A percentile compares a stretch with the other conserved stretches of the same genome.
Conservation (phyloP, 2,329 filamentous ascomycete species). For the Colletotrichum sublineola region DNA sequence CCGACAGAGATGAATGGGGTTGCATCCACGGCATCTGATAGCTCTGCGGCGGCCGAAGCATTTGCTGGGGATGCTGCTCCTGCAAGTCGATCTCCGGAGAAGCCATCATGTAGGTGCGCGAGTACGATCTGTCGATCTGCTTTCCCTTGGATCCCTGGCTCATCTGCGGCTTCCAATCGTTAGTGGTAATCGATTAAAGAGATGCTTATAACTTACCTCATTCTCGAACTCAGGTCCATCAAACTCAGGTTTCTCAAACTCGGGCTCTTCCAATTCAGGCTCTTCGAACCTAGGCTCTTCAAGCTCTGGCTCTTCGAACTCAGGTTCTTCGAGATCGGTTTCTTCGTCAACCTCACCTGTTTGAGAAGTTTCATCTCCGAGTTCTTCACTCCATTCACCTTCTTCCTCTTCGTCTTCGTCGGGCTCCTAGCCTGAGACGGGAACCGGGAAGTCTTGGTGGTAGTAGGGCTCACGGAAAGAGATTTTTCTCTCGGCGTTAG, state of each 20-base stretch:
- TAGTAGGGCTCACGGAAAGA: conserved; percentile 13
- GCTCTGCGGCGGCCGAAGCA: background rate
- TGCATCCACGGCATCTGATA: background rate
- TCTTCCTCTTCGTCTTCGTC: background rate
- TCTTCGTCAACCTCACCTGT: background rate
- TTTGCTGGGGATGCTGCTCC: background rate
- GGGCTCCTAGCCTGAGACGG: background rate
- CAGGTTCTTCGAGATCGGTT: background rate
- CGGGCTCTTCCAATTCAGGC: background rate
- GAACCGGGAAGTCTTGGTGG: conserved; percentile 8
- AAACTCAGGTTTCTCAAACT: background rate
- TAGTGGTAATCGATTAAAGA: background rate
- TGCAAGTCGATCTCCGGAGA: background rate
- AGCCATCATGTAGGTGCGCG: background rate
- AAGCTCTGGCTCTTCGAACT: background rate
- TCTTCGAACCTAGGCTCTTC: background rate
- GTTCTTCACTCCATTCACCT: background rate
- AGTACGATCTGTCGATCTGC: background rate
- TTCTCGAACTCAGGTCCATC: background rate
- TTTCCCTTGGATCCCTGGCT: background rate
- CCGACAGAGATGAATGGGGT: background rate
- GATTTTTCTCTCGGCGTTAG: background rate
- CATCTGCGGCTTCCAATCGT: background rate
- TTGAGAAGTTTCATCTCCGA: background rate
- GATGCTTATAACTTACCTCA: background rate